Conservation (phyloP, 2,329 filamentous ascomycete genomes). For the Xylariomycetidae sp. region DNA sequence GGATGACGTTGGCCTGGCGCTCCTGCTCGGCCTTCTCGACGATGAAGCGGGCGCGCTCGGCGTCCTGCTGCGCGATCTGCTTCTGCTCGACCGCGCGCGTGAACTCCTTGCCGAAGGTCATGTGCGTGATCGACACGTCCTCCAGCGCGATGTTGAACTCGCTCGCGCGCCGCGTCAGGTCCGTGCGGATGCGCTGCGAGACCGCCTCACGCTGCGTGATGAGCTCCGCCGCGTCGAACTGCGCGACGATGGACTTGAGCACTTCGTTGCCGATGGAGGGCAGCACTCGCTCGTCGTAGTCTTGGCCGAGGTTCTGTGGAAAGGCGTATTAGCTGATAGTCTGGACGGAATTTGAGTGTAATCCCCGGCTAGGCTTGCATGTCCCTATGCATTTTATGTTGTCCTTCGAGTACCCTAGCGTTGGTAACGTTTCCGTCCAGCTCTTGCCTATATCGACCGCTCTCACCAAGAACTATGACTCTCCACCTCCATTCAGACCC, state of each 20-base stretch:
- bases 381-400: too few relatives aligned
- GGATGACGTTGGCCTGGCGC: slow-evolving; percentile 95
- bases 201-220: slow-evolving; percentile 99
- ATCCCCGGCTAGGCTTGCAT: too few relatives aligned
- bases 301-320: slow-evolving; percentile 81
- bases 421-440: too few relatives aligned
- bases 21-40: slow-evolving; percentile 99
- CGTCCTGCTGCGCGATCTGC: slow-evolving; percentile 99
- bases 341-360: slow-evolving; percentile 4
- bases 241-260: slow-evolving; percentile 94
- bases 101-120: slow-evolving; percentile 99
- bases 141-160: slow-evolving; percentile 99
- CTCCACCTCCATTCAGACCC: too few relatives aligned
- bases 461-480: too few relatives aligned
- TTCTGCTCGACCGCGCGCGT: slow-evolving; percentile 99
- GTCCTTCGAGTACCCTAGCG: too few relatives aligned
- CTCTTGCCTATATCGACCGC: too few relatives aligned
- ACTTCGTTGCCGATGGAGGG: slow-evolving; percentile 99
- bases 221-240: slow-evolving; percentile 97
- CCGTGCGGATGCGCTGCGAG: slow-evolving; percentile 84
- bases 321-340: too few relatives aligned
- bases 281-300: slow-evolving; percentile 97
- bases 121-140: slow-evolving; percentile 98
- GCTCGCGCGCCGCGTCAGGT: slow-evolving; percentile 84
- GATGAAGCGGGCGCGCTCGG: slow-evolving; percentile 93